A percentile compares a stretch with the other conserved stretches of the same genome.
phyloP scores from a whole-genome alignment of 2,329 filamentous ascomycete genomes.

The Aureobasidium sp. region DNA sequence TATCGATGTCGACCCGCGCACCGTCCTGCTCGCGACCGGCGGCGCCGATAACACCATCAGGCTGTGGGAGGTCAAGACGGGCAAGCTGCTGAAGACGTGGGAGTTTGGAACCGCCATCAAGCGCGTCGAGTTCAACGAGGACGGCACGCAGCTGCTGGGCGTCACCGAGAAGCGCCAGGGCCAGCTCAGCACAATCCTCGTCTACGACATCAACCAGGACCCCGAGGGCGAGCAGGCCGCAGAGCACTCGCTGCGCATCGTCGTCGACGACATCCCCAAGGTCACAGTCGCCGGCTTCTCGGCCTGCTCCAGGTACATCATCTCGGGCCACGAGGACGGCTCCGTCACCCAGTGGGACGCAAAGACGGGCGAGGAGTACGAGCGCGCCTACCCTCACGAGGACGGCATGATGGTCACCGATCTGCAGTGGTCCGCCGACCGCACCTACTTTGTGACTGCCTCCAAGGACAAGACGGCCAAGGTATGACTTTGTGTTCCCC shows the following conservation, averaged over 20 bases:
- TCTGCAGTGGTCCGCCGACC: slow-evolving; percentile 87
- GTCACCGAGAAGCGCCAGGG: slow-evolving; percentile 99
- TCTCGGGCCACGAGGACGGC: slow-evolving; percentile 94
- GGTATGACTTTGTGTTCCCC: slow-evolving; percentile 41
- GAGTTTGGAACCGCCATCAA: slow-evolving; percentile 96
- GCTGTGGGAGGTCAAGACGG: slow-evolving; percentile 91
- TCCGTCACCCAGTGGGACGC: slow-evolving; percentile 84
- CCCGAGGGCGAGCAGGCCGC: slow-evolving; percentile 75
- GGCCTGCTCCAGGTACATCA: slow-evolving; percentile 91
- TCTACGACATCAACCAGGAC: slow-evolving; percentile 82
- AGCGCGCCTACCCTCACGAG: slow-evolving; percentile 80
- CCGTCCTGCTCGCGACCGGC: slow-evolving; percentile 84
- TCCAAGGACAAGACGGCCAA: slow-evolving; percentile 98
- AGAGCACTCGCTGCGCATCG: slow-evolving; percentile 78
- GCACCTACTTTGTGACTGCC: slow-evolving; percentile 96
- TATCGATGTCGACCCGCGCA: slow-evolving; percentile 90
- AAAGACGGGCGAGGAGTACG: slow-evolving; percentile 78
- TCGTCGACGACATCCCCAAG: slow-evolving; percentile 85
- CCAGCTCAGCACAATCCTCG: slow-evolving; percentile 86
- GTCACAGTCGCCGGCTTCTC: slow-evolving; percentile 96
- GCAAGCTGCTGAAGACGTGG: slow-evolving; percentile 92
- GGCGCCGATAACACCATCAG: slow-evolving; percentile 98
- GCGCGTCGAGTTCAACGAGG: slow-evolving; percentile 93
- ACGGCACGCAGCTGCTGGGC: slow-evolving; percentile 81
- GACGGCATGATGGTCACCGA: slow-evolving; percentile 78